Evolutionary conservation across 2,329 filamentous ascomycete genomes (phyloP), one percentile per base, ranked within the genome.

Genomic region (Chlorencoelia australis): DNA sequence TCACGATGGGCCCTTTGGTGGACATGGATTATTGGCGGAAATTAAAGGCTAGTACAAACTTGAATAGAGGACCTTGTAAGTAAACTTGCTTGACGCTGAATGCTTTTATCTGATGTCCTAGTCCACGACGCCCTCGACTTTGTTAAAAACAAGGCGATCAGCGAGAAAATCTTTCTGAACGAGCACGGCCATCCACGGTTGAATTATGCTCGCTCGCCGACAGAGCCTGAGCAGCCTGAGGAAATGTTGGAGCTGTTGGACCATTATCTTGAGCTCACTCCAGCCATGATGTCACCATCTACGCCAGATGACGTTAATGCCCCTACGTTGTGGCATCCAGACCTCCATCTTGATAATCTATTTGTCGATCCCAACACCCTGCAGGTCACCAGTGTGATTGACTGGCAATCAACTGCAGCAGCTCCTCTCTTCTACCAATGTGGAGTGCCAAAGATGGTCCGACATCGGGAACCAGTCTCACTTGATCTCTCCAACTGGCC

Each of bases 281-380:
- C 37, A 37, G 40, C 45, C 14, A 42, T 45, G 36, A 37, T 43
- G 16, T 40, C 45, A 32, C 38, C 40, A 5, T 9, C 6, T 14
- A 13, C 7, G 25, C 17, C 28, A 5, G 38, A 39, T n/a, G 39
- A 25, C 4, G 13, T 7, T 25, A 13, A 45, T 33, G 40, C 27
- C 19, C 41, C 35, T 5, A 45, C 37, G 45, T 39, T 37, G n/a
- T 47, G 43, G 24, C 47, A 51, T 35, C 45, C 44, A 8, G 45
- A 52, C 37, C 45, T 52, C 20, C 47, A 46, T 36, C 44, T 48
- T 17, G 32, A 40, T 14, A 40, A 52, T 19, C 35, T 51, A 31
- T 52, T 48, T 17, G 40, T 52, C 32, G 41, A 50, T 20, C 46
- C 46, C 30, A 30, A 36, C 2, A 38, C 43, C 9, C 30, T 40